phyloP scores from a whole-genome alignment of 371 early-diverging fungal species.

The Rhizopus microsporus region DNA sequence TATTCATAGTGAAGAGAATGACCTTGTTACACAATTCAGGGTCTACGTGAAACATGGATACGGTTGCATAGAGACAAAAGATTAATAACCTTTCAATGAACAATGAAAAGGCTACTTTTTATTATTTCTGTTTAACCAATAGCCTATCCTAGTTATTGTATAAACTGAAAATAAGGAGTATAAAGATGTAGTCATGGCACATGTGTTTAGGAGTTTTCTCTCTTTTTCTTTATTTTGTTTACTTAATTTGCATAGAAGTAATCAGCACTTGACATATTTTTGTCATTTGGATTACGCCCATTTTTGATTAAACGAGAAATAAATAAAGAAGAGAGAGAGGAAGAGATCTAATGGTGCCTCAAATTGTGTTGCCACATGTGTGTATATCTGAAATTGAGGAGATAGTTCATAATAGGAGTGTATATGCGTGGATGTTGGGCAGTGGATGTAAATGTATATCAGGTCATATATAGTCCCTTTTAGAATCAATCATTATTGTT shows the following conservation, averaged over 20 bases:
- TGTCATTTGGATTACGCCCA: no score
- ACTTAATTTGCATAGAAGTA: neutral
- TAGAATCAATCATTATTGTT: neutral
- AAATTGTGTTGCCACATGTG: conserved; percentile 2
- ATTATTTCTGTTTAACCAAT: no score
- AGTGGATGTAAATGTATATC: neutral
- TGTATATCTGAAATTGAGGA: neutral
- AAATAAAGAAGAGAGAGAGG: neutral
- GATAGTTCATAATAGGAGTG: neutral
- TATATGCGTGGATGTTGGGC: neutral
- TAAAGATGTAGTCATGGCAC: neutral
- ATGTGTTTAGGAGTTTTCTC: neutral
- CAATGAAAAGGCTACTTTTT: no score
- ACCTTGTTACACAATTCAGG: conserved; percentile 6
- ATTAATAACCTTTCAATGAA: no score
- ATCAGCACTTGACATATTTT: neutral
- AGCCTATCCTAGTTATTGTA: no score
- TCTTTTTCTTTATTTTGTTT: neutral
- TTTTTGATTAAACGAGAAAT: no score
- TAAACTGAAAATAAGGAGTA: neutral
- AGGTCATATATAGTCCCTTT: conserved; percentile 10
- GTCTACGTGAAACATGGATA: conserved; percentile 2
- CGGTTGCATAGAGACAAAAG: neutral
- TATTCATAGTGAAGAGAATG: neutral
- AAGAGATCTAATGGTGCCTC: neutral